phyloP scores from a whole-genome alignment of 129 eudicot genomes.

The Ambrosia artemisiifolia region DNA sequence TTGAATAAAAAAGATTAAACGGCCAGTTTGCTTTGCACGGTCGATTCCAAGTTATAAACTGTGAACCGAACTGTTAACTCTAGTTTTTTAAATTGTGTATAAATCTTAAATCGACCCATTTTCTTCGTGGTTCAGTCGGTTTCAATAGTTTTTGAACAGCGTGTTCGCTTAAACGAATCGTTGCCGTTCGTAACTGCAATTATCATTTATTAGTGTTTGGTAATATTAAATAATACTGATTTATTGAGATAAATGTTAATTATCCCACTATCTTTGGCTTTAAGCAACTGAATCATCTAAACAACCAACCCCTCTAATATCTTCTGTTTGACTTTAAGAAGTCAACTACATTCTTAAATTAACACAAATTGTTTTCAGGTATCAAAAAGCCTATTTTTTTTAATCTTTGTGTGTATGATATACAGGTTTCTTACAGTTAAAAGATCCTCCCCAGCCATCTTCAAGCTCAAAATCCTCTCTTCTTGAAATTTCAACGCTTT shows the following conservation, averaged over 20 bases:
- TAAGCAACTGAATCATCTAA: too few relatives aligned
- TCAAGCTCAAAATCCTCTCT: slow-evolving; percentile 43
- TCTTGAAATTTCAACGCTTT: slow-evolving; percentile 50
- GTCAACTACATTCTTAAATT: background rate
- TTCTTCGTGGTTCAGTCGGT: background rate
- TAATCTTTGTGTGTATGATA: background rate
- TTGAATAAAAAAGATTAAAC: background rate
- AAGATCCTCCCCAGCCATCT: slow-evolving; percentile 66
- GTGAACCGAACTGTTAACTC: background rate
- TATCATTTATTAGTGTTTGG: background rate
- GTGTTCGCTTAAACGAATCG: background rate
- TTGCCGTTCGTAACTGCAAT: background rate
- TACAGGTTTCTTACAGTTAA: slow-evolving; percentile 82
- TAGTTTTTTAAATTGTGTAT: background rate
- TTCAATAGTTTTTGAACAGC: background rate
- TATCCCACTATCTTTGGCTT: too few relatives aligned
- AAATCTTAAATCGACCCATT: background rate
- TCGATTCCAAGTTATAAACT: background rate
- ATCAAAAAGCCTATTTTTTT: background rate
- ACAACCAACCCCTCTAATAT: too few relatives aligned
- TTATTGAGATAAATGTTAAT: background rate
- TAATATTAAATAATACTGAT: background rate
- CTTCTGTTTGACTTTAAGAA: slow-evolving; percentile 8
- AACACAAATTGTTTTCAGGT: background rate
- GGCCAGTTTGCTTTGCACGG: background rate